Conservation (phyloP, 345 rosid species). For the Balakata baccata region DNA sequence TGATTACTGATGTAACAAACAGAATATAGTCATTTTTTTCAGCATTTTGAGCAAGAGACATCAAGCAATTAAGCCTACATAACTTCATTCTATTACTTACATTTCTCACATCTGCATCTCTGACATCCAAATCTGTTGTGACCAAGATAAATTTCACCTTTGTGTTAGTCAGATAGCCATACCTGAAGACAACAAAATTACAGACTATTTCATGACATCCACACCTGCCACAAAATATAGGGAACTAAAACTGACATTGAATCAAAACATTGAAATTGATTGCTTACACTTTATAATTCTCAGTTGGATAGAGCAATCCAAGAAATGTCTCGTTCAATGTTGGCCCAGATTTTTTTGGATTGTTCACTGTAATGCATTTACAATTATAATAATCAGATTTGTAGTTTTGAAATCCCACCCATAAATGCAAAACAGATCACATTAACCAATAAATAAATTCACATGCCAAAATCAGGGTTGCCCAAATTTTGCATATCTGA, state of each 20-base stretch:
- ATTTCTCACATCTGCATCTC: slow-evolving; percentile 87
- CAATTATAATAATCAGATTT: slow-evolving; percentile 12
- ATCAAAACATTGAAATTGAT: background rate
- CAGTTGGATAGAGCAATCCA: slow-evolving; percentile 87
- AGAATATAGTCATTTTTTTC: background rate
- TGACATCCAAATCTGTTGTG: slow-evolving; percentile 81
- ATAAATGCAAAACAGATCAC: background rate
- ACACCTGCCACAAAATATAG: background rate
- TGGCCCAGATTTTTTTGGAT: slow-evolving; percentile 80
- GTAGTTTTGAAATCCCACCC: background rate
- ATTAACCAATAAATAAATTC: background rate
- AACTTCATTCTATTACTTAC: slow-evolving; percentile 40
- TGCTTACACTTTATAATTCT: slow-evolving; percentile 92
- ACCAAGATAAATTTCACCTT: slow-evolving; percentile 92
- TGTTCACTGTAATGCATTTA: slow-evolving; percentile 54
- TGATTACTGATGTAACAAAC: background rate
- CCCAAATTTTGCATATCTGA: background rate
- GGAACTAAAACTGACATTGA: background rate
- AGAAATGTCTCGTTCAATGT: slow-evolving; percentile 82
- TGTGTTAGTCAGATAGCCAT: slow-evolving; percentile 91
- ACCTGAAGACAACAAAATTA: slow-evolving; percentile 42
- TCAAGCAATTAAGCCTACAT: background rate
- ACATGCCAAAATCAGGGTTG: background rate
- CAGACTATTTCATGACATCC: background rate
- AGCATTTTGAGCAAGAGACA: background rate